Evolutionary conservation across 345 rosid genomes (phyloP).

Genomic region (Dovyalis caffra): DNA sequence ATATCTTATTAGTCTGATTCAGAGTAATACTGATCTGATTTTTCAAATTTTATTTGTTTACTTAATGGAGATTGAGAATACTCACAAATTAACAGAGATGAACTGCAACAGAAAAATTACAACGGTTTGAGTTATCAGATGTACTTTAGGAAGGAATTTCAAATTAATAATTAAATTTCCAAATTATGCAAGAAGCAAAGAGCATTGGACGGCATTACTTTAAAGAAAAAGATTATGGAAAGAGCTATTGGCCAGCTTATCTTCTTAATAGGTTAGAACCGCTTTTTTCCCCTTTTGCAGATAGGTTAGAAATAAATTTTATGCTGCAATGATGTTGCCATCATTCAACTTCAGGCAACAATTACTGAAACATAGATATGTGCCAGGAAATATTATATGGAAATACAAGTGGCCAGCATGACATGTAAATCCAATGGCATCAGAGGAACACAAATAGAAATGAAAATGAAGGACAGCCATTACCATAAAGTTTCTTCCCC

Average conservation of each 20-base stretch:
- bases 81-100: neutral
- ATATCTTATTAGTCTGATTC: no score
- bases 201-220: neutral
- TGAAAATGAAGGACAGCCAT: neutral
- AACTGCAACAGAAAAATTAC: neutral
- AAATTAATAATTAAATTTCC: neutral
- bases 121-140: neutral
- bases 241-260: neutral
- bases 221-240: neutral
- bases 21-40: no score
- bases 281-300: no score
- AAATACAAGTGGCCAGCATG: neutral
- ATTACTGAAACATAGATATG: neutral
- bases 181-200: neutral
- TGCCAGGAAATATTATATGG: neutral
- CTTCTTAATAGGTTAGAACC: no score
- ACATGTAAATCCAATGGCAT: neutral
- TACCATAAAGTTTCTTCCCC: constrained; percentile 9
- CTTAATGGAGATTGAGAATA: neutral
- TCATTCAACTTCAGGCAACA: neutral
- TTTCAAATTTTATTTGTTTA: no score
- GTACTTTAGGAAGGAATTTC: neutral
- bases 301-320: neutral
- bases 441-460: neutral
- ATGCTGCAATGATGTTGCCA: neutral